Base-by-base conservation (phyloP, 2,329 filamentous ascomycete species). In the Stachybotrys echinatus region DNA sequence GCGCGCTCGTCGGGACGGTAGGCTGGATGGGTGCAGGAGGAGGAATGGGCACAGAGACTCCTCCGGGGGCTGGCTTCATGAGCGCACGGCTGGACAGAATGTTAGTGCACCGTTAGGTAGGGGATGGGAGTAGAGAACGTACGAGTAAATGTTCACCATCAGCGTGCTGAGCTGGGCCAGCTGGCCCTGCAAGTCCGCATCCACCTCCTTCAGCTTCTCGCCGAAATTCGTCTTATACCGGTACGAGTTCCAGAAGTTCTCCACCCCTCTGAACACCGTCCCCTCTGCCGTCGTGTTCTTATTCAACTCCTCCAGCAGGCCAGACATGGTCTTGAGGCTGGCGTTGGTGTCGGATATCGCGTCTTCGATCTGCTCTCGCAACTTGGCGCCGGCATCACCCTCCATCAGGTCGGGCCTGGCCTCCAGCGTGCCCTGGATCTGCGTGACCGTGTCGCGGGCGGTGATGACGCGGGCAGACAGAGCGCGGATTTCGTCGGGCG, bases 61-160 rank as follows among this genome's bases (percentile, higher is more conserved):
- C 38, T 18, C 17, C 43, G 12, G 61, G 62, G 1, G 57, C 52
- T 4, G 63, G 62, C 22, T 64, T 66, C 49, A 60, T 60, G 3
- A 67, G 45, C 12, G 64, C 58, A 10, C 63, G 60, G 4, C 64
- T 66, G 1, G 1, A 4, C 2, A 5, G 27, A 0, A 2, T 3
- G 14, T 46, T 31, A 48, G 23, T 23, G 22, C 45, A 22, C 6
- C 10, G 19, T 7, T 21, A 8, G 14, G 4, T 22, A 10, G 2
- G 14, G 18, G 6, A 27, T 19, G 18, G 3, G 1, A 1, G 1
- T 8, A 3, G 2, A 10, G 5, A 5, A 63, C 62, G 48, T 43
- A 66, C 64, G 64, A 63, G 55, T 67, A 66, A 3, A 67, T 60
- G 10, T 65, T 66, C 3, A 63, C 58, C 64, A 67, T 66, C 1